phyloP scores from a whole-genome alignment of 495 filamentous ascomycete species.

The Xylaria telfairii region DNA sequence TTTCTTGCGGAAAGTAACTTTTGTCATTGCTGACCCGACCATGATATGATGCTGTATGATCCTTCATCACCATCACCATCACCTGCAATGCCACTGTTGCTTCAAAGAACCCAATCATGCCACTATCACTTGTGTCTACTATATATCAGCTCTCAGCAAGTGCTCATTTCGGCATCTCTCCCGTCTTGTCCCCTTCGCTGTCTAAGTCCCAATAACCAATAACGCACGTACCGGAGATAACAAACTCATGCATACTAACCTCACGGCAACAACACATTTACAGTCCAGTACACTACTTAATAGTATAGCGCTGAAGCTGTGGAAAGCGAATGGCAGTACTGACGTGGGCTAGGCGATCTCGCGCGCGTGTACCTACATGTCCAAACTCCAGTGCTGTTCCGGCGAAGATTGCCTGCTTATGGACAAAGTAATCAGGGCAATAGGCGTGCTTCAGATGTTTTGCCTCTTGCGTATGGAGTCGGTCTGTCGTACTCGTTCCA shows the following conservation, averaged over 20 bases:
- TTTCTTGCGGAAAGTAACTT: not conserved
- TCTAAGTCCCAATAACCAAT: not conserved
- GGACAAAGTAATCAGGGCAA: not conserved
- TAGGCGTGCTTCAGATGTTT: not conserved
- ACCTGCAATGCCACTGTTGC: not conserved
- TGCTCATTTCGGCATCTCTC: not conserved
- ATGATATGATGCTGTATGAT: constrained; percentile 15
- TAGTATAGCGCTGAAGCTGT: not conserved
- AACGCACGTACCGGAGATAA: constrained; percentile 1
- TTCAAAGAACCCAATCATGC: not conserved
- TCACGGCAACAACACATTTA: not conserved
- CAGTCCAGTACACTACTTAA: not conserved
- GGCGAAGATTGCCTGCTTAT: not conserved
- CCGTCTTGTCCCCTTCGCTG: not conserved
- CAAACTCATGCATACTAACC: not conserved
- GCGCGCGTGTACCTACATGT: not conserved
- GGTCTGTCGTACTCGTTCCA: not conserved
- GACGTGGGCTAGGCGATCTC: not conserved
- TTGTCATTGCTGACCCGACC: constrained; percentile 20
- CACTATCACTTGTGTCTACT: not conserved
- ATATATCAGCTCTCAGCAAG: not conserved
- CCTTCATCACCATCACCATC: not conserved
- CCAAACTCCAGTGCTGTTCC: not conserved
- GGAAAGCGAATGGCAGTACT: not conserved
- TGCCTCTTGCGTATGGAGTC: not conserved